Percentiles rank a stretch among this genome's conserved stretches.
Evolutionary conservation across 2,329 filamentous ascomycete species (phyloP).

Genomic region (Blastomyces parvus): DNA sequence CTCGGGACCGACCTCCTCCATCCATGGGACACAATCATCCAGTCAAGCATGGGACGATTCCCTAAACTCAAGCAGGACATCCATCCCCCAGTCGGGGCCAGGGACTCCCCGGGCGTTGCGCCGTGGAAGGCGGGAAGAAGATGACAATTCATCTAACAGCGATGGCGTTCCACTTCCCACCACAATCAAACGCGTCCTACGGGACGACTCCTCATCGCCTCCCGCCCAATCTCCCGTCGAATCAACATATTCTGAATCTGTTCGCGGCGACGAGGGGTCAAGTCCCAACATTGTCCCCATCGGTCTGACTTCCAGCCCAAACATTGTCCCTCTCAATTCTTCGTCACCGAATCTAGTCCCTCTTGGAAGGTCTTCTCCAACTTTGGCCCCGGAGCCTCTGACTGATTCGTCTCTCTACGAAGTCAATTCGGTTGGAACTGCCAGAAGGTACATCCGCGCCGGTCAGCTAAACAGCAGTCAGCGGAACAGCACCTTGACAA

Average conservation of each 20-base stretch:
- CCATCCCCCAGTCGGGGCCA: constrained; percentile 13
- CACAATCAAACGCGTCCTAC: constrained; percentile 31
- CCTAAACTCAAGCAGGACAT: constrained; percentile 16
- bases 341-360: constrained; percentile 33
- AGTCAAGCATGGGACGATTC: constrained; percentile 15
- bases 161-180: constrained; percentile 24
- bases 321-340: constrained; percentile 30
- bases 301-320: constrained; percentile 33
- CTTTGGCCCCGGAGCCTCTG: constrained; percentile 24
- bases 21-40: constrained; percentile 12
- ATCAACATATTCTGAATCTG: constrained; percentile 18
- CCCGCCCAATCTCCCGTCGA: constrained; percentile 17
- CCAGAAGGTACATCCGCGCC: constrained; percentile 30
- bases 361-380: constrained; percentile 24
- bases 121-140: constrained; percentile 8
- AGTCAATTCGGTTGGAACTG: constrained; percentile 33
- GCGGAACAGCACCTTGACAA: constrained; percentile 24
- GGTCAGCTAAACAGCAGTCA: constrained; percentile 27
- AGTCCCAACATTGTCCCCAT: constrained; percentile 35
- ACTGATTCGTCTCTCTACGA: constrained; percentile 34
- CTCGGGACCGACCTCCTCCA: constrained; percentile 7
- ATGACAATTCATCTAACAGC: constrained; percentile 19
- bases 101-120: constrained; percentile 7
- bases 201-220: constrained; percentile 25
- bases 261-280: constrained; percentile 22